Evolutionary conservation across 768 basidiomycete genomes (phyloP), one percentile per base, ranked within the genome.

Genomic region (Coprinopsis sp.): DNA sequence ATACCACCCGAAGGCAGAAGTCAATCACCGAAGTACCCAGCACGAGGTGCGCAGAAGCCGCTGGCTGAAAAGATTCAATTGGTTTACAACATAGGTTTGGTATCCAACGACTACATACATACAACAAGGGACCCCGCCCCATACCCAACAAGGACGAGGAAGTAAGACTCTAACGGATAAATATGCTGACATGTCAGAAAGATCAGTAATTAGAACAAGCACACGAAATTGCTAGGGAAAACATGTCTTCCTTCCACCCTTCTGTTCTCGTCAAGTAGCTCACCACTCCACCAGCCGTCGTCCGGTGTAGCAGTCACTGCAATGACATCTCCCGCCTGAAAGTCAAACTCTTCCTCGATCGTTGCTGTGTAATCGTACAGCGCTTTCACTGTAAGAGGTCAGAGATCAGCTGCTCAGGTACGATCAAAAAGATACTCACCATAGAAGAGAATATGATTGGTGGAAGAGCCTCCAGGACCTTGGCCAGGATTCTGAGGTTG

Each of bases 231-330:
- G 67, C 87, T 91, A 40, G 88, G 89, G 75, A 92, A 91, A 27
- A 89, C 78, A 58, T 87, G 79, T 57, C 82, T 71, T 29, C 88
- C 88, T 21, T 76, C 72, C 51, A 79, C 73, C 52, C 86, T 71
- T 57, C 90, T 71, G 31, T 72, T 71, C 54, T 90, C 87, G 54
- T 89, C 86, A 37, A 91, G 64, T 51, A 91, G 63, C 59, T 87
- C 84, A 16, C 95, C 95, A 54, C 84, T 88, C 95, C 94, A 98
- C 95, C 95, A 97, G 1, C 95, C 95, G 60, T 96, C 94, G 58
- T 93, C 92, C 7, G 93, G 93, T 14, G 92, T 94, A 7, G 81
- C 79, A 0, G 91, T 95, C 18, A 98, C 94, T 1, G 94, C 94
- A 54, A 98, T 96, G 52, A 96, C 85, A 68, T 98, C 95, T n/a